A percentile compares a stretch with the other conserved stretches of the same genome.
These are phyloP conservation scores for Microcera coccophila DNA, from an alignment of 2,329 filamentous ascomycete species.

Conservation along the genomic window DNA sequence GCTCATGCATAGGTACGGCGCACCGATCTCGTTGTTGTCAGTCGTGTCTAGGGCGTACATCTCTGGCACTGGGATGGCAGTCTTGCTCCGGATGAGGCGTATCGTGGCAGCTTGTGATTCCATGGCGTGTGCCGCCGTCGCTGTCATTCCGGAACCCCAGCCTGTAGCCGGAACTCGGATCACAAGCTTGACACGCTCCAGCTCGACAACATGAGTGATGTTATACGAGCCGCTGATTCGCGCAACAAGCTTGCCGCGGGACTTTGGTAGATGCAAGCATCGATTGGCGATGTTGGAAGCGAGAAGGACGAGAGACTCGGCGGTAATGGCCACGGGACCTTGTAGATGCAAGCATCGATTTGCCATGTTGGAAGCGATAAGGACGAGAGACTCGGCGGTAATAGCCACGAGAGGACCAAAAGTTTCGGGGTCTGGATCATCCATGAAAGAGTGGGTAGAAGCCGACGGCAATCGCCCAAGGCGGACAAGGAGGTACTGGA, in stretches of 20 bases:
- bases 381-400: no score
- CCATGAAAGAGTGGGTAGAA: not conserved
- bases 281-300: not conserved
- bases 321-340: constrained; percentile 3
- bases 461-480: no score
- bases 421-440: constrained; percentile 2
- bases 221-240: constrained; percentile 6
- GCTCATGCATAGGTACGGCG: constrained; percentile 18
- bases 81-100: not conserved
- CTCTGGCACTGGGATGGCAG: constrained; percentile 13
- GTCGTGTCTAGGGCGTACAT: constrained; percentile 13
- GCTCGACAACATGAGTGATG: constrained; percentile 4
- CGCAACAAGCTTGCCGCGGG: constrained; percentile 3
- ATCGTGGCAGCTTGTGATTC: not conserved
- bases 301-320: constrained; percentile 3
- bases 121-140: not conserved
- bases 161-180: not conserved
- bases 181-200: not conserved
- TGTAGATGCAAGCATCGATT: no score
- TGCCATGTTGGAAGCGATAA: no score
- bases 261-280: constrained; percentile 1
- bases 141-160: not conserved
- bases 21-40: constrained; percentile 10
- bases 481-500: no score
- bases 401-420: constrained; percentile 5